These are phyloP conservation scores for Lolium multiflorum DNA, from an alignment of 176 grass and related monocot genomes.

Conservation along the genomic window DNA sequence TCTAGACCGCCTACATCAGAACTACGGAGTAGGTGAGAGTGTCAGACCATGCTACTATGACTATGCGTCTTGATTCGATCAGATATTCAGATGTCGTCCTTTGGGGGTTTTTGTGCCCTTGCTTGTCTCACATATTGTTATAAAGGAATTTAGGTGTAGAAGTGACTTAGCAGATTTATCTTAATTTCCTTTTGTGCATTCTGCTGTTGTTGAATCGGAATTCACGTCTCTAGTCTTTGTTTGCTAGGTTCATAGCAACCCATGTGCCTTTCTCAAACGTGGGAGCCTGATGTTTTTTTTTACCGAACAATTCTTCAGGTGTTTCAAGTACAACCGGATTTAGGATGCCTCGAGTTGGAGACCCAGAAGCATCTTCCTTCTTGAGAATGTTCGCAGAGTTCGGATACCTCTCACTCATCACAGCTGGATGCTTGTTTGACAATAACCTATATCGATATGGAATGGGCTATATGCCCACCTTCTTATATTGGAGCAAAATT, in stretches of 20 bases:
- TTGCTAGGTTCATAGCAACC: too few relatives aligned
- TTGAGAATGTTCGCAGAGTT: not conserved
- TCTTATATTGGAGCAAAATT: not conserved
- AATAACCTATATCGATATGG: slow-evolving; percentile 5
- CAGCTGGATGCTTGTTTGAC: not conserved
- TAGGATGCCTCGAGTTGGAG: slow-evolving; percentile 7
- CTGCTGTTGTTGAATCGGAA: too few relatives aligned
- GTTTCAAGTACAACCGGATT: not conserved
- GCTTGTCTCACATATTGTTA: not conserved
- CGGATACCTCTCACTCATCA: not conserved
- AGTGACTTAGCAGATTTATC: too few relatives aligned
- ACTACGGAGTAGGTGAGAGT: too few relatives aligned
- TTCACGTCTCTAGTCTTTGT: too few relatives aligned
- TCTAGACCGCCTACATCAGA: not conserved
- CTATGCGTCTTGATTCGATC: not conserved
- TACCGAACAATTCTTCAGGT: not conserved
- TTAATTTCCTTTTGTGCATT: too few relatives aligned
- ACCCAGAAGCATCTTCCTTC: not conserved
- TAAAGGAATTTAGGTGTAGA: not conserved
- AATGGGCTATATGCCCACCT: not conserved
- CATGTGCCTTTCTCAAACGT: not conserved
- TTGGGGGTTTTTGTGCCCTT: not conserved
- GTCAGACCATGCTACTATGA: not conserved
- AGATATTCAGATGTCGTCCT: not conserved
- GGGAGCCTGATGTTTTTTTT: not conserved